A percentile compares a stretch with the other conserved stretches of the same genome.
Conservation (phyloP, 139 green algal genomes). For the Dunaliella primolecta region DNA sequence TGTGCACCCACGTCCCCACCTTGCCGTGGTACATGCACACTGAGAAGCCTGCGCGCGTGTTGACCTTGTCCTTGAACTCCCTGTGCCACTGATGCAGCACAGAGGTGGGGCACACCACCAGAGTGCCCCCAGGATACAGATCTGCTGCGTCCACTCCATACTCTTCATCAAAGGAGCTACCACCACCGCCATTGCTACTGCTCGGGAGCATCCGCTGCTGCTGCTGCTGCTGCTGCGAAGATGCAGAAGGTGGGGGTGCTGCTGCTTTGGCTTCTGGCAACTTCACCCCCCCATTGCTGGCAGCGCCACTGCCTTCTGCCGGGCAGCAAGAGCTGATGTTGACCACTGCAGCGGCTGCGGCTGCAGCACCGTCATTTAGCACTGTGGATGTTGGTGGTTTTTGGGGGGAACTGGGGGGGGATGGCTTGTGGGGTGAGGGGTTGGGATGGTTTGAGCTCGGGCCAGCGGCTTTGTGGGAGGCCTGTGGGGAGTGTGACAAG, state of each 20-base stretch:
- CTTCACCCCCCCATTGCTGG: too few relatives aligned
- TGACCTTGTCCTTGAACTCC: conserved; percentile 72
- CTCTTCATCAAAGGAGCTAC: neutral
- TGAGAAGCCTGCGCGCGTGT: conserved; percentile 30
- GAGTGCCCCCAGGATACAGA: conserved; percentile 56
- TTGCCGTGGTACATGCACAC: conserved; percentile 81
- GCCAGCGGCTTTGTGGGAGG: neutral
- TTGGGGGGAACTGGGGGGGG: neutral
- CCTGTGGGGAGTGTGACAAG: too few relatives aligned
- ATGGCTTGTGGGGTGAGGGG: neutral
- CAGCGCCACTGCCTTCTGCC: too few relatives aligned
- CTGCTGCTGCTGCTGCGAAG: neutral
- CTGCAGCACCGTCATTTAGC: neutral
- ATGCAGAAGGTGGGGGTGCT: neutral
- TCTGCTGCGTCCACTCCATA: conserved; percentile 3
- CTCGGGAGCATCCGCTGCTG: neutral
- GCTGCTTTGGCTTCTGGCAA: neutral
- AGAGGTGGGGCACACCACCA: conserved; percentile 81
- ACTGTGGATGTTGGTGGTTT: neutral
- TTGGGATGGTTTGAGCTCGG: neutral
- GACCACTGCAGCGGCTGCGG: neutral
- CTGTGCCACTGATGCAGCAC: conserved; percentile 85
- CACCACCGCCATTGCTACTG: neutral
- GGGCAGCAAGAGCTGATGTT: too few relatives aligned
- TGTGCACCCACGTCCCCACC: conserved; percentile 14